Conservation (phyloP, 306 rosid genomes). For the Castanea mollissima region DNA sequence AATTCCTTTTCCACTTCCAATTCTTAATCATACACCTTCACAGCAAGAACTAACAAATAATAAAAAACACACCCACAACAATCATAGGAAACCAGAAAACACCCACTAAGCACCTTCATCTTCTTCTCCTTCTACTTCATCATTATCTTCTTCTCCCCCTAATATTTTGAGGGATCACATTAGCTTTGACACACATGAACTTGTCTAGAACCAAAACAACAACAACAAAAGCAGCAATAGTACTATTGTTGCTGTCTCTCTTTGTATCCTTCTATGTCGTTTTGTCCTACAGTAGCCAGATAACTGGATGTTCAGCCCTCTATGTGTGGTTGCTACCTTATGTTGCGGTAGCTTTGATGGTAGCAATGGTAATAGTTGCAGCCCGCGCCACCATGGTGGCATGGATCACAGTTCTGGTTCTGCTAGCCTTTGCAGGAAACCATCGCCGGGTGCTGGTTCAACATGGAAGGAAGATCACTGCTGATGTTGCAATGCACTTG, state of each 20-base stretch:
- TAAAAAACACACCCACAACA: not conserved
- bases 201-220: constrained; percentile 16
- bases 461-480: constrained; percentile 45
- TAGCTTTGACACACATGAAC: not conserved
- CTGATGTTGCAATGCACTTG: constrained; percentile 51
- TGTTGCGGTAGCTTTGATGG: not conserved
- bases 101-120: not conserved
- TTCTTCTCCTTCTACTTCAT: not conserved
- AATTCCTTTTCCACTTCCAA: constrained; percentile 27
- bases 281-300: not conserved
- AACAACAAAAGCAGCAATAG: not conserved
- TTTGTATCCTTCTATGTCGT: not conserved
- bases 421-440: constrained; percentile 50
- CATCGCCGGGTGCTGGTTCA: constrained; percentile 53
- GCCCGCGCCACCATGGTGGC: constrained; percentile 52
- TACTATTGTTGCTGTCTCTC: constrained; percentile 16
- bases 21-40: constrained; percentile 9
- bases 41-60: not conserved
- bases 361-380: constrained; percentile 21
- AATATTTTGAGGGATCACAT: not conserved
- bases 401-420: constrained; percentile 70
- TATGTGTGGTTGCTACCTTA: constrained; percentile 3
- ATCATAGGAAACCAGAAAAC: not conserved
- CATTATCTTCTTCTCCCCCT: not conserved
- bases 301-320: constrained; percentile 12